Base-by-base conservation (phyloP, 1,139 yeast species). In the Suhomyces ambrosiae region DNA sequence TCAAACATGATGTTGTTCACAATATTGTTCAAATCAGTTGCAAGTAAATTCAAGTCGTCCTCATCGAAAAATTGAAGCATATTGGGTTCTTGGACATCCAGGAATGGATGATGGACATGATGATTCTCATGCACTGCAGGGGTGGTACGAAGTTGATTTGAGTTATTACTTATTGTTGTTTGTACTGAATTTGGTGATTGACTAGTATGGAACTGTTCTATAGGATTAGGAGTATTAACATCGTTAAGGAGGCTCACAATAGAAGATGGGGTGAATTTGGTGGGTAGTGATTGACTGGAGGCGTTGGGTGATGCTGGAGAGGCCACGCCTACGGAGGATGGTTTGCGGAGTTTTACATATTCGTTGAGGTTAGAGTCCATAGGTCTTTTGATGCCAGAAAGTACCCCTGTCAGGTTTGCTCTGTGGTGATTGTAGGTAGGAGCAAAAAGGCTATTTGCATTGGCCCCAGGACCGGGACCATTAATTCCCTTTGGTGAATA, bases 1-100 rank as follows among this genome's bases (percentile, higher is more conserved):
- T 67, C 71, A 40, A 53, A 58, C 61, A 71, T 67, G 35, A 70
- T 66, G 40, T 64, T 61, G 26, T 58, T 65, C 23, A 71, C 76
- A 43, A 71, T 60, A 41, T 70, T 66, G 49, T 70, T 70, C 40
- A 71, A 53, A 41, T 71, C 76, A 7, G 56, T 46, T 0, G 76
- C 76, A 23, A 71, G 50, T 15, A 67, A 40, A 35, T 67, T 60
- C 41, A 71, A 57, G 45, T 71, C 77, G 18, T 61, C 61, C 21
- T 55, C 58, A 38, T 62, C 60, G 41, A 64, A 63, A 26, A 49
- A 40, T 27, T 42, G 48, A 7, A 49, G 38, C 38, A 50, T 37
- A 22, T 33, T 21, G 14, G 39, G 24, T 7, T 24, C 38, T 8
- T 32, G 14, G 13, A 17, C 18, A 11, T 24, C 27, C 7, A 9